Evolutionary conservation across 148 eudicot genomes (phyloP).

Genomic region (Polygonum maritimum): DNA sequence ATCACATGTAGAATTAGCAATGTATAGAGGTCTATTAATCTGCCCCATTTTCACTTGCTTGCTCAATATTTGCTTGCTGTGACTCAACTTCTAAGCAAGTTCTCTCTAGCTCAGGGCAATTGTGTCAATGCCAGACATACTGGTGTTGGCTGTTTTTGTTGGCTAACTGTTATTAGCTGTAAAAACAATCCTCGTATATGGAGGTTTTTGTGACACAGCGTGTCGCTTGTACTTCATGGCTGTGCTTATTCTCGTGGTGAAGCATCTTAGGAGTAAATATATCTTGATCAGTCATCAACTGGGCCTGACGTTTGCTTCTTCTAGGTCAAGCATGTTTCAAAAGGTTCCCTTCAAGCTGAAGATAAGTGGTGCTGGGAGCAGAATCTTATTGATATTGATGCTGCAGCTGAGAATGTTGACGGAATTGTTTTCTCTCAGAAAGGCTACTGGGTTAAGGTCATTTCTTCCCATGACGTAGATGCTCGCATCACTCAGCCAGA

Average conservation of each 20-base stretch:
- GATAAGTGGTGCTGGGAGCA: conserved; percentile 98
- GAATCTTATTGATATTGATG: conserved; percentile 52
- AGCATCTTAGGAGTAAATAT: not conserved
- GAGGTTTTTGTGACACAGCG: not conserved
- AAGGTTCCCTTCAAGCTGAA: conserved; percentile 26
- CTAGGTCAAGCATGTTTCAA: conserved; percentile 63
- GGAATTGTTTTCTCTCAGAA: conserved; percentile 64
- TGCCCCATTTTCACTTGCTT: not conserved
- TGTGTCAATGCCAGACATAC: not conserved
- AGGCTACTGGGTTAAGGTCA: conserved; percentile 74
- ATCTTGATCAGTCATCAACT: not conserved
- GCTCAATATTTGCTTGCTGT: not conserved
- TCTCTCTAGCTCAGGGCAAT: not conserved
- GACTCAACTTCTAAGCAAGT: not conserved
- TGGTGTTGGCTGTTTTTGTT: not conserved
- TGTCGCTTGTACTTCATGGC: not conserved
- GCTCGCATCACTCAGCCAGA: conserved; percentile 62
- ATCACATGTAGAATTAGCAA: too few relatives aligned
- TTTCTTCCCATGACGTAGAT: conserved; percentile 82
- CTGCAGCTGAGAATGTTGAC: conserved; percentile 69
- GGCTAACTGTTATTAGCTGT: not conserved
- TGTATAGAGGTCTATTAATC: not conserved
- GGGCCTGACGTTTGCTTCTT: conserved; percentile 1
- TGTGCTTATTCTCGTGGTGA: not conserved
- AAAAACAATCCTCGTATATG: not conserved